Base-by-base conservation (phyloP, 768 basidiomycete species). In the Suillus sp. region DNA sequence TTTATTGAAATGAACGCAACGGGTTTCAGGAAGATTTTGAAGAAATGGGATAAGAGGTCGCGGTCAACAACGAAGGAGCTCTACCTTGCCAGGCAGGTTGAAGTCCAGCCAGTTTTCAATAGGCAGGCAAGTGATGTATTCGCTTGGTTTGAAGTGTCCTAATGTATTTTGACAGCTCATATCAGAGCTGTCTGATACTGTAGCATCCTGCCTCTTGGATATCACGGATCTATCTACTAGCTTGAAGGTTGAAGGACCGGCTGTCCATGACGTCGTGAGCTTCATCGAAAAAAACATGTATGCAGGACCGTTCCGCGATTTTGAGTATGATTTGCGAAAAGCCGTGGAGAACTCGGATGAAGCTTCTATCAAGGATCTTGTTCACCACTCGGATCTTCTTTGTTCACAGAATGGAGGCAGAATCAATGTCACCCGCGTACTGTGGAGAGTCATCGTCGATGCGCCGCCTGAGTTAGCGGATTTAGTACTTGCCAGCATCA, bases 101-200 rank as follows among this genome's bases (percentile, higher is more conserved):
- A 99, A 68, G 92, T 99, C n/a, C 97, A 99, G 70, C 97, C 96
- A 1, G 95, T 96, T 48, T 98, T 98, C 78, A 96, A 98, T 72
- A 82, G 96, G 77, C 94, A 96, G 81, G 93, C 91, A 62, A 60
- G 84, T 72, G n/a, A 38, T 57, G 32, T 30, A 61, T 59, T 57
- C 56, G 16, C 58, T 45, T 38, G 40, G 20, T 27, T 48, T 47
- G 22, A 59, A 59, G 60, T 65, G 51, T 71, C 43, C 57, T 64
- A 40, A 62, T 62, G 56, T 66, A 60, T 64, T 43, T n/a, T 53
- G 66, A 18, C 70, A 96, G 89, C 91, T 98, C 72, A 95, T 99
- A 61, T 92, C 96, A 61, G 95, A 97, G 74, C 82, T 99, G 47
- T 91, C 95, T 30, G 95, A 99, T 71, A 93, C 92, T 7, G 93